These are phyloP conservation scores for Nepenthes alata DNA, from an alignment of 179 eudicot species.

Conservation along the genomic window DNA sequence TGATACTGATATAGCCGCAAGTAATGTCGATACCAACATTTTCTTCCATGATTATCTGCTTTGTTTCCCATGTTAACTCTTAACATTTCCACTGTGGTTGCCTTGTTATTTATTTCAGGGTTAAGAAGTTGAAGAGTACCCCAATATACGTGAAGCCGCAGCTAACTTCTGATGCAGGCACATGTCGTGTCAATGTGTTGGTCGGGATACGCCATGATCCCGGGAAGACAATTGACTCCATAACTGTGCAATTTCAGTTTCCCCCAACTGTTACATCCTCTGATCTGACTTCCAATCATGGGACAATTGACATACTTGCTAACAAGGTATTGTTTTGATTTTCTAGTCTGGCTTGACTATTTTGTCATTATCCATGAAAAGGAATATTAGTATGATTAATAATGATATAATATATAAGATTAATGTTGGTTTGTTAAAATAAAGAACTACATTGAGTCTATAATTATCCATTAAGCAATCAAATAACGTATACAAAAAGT, in stretches of 20 bases:
- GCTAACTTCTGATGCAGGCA: slow-evolving; percentile 72
- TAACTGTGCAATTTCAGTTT: slow-evolving; percentile 59
- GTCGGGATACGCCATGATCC: slow-evolving; percentile 84
- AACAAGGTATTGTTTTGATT: slow-evolving; percentile 45
- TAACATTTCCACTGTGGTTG: background rate
- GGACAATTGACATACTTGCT: slow-evolving; percentile 71
- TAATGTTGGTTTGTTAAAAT: too few species aligned
- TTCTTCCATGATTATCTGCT: too few species aligned
- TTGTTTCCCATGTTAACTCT: too few species aligned
- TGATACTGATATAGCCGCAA: too few species aligned
- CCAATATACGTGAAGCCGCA: slow-evolving; percentile 96
- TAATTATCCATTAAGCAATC: too few species aligned
- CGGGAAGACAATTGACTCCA: slow-evolving; percentile 71
- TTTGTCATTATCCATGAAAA: background rate
- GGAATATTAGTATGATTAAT: background rate
- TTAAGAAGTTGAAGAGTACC: slow-evolving; percentile 69
- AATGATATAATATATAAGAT: background rate
- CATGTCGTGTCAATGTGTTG: slow-evolving; percentile 68
- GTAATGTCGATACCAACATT: too few species aligned
- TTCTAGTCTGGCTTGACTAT: background rate
- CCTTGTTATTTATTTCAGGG: slow-evolving; percentile 31
- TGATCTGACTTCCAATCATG: slow-evolving; percentile 75
- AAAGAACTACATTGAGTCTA: too few species aligned
- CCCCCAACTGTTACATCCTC: slow-evolving; percentile 65
- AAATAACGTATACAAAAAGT: too few species aligned